These are phyloP conservation scores for Aspergillus pseudotamarii DNA, from an alignment of 2,329 filamentous ascomycete species.

Conservation along the genomic window DNA sequence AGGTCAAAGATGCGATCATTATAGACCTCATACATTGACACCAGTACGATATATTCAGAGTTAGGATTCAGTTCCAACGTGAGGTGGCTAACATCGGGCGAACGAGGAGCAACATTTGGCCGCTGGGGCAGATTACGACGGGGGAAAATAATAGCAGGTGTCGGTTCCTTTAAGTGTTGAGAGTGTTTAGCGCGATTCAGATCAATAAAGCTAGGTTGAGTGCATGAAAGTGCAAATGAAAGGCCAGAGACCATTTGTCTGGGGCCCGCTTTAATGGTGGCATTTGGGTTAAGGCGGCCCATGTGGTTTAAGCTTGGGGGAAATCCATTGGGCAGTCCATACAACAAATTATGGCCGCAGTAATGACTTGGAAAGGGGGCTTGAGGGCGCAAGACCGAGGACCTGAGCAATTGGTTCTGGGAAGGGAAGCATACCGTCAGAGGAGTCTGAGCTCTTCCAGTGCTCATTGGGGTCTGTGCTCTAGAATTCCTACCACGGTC, in stretches of 20 bases:
- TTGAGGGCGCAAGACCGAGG: constrained; percentile 19
- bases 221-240: constrained; percentile 28
- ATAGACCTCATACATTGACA: constrained; percentile 99
- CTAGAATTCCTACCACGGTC: constrained; percentile 64
- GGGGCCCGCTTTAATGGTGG: constrained; percentile 12
- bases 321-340: neutral
- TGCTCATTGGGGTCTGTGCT: constrained; percentile 68
- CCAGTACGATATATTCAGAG: constrained; percentile 81
- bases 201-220: constrained; percentile 23
- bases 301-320: constrained; percentile 9
- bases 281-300: constrained; percentile 7
- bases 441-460: constrained; percentile 48
- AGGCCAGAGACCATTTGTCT: constrained; percentile 17
- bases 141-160: constrained; percentile 58
- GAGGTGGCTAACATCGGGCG: constrained; percentile 74
- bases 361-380: constrained; percentile 11
- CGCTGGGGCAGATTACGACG: constrained; percentile 66
- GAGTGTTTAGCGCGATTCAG: constrained; percentile 41
- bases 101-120: constrained; percentile 70
- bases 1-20: constrained; percentile 98
- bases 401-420: constrained; percentile 25
- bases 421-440: constrained; percentile 47
- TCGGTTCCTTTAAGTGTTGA: constrained; percentile 56
- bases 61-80: constrained; percentile 66
- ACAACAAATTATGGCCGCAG: neutral